A percentile compares a stretch with the other conserved stretches of the same genome.
Evolutionary conservation across 768 basidiomycete species (phyloP).

Genomic region (Psilocybe cubensis): DNA sequence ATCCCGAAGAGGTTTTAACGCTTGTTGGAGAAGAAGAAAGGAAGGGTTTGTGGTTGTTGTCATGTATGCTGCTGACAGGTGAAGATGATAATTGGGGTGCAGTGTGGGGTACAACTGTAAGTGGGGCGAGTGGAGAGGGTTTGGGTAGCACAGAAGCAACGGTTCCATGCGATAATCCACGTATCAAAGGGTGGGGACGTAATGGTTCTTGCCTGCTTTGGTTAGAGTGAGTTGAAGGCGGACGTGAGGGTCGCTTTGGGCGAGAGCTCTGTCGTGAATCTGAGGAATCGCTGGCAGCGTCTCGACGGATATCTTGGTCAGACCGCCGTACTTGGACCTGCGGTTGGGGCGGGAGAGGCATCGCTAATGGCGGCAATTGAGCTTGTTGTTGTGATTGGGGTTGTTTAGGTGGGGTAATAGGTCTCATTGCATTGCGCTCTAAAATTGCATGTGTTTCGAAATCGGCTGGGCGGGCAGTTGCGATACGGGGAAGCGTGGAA

Average conservation of each 20-base stretch:
- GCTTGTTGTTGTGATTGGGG: constrained; percentile 12
- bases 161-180: constrained; percentile 69
- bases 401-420: constrained; percentile 11
- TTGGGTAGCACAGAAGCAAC: constrained; percentile 46
- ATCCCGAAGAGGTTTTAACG: constrained; percentile 29
- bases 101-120: constrained; percentile 60
- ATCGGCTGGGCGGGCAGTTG: constrained; percentile 40
- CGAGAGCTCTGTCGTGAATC: constrained; percentile 31
- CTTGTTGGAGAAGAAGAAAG: constrained; percentile 40
- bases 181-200: constrained; percentile 79
- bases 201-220: constrained; percentile 39
- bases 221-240: constrained; percentile 67
- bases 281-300: constrained; percentile 21
- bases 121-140: constrained; percentile 65
- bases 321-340: background rate
- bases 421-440: constrained; percentile 5
- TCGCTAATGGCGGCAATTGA: background rate
- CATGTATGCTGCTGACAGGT: constrained; percentile 26
- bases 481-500: constrained; percentile 28
- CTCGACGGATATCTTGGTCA: constrained; percentile 4
- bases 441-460: constrained; percentile 21
- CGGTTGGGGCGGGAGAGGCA: constrained; percentile 1
- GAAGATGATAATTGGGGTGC: constrained; percentile 46
- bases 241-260: constrained; percentile 54
- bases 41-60: constrained; percentile 24